Evolutionary conservation across 176 grass and related monocot species (phyloP).

Genomic region (Thinopyrum elongatum): DNA sequence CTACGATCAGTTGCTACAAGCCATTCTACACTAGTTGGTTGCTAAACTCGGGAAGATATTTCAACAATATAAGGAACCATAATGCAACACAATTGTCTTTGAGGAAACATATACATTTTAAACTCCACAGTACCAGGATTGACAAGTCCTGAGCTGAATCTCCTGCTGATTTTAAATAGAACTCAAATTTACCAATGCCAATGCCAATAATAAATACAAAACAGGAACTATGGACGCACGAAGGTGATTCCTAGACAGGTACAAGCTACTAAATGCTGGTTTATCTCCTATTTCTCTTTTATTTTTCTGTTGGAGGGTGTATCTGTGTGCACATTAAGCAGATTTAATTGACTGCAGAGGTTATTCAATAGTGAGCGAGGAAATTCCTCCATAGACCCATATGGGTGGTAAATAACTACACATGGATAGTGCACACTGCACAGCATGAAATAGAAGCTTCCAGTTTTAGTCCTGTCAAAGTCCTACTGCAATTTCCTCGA

Average conservation of each 20-base stretch:
- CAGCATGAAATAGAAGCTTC: neutral
- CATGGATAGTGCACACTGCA: neutral
- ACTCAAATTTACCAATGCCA: neutral
- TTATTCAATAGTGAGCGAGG: neutral
- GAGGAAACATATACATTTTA: conserved; percentile 3
- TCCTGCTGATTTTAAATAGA: neutral
- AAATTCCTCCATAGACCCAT: neutral
- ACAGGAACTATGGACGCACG: neutral
- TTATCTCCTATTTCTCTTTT: neutral
- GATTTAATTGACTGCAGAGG: neutral
- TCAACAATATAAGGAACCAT: conserved; percentile 17
- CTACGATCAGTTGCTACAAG: conserved; percentile 2
- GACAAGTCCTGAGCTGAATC: conserved; percentile 7
- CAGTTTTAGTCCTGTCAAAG: neutral
- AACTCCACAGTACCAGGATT: conserved; percentile 17
- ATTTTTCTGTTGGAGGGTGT: neutral
- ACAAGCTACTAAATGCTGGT: neutral
- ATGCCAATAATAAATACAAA: neutral
- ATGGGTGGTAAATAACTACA: neutral
- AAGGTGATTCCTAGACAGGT: neutral
- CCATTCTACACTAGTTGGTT: neutral
- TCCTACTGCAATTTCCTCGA: neutral
- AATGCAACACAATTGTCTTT: conserved; percentile 10
- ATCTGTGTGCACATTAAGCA: neutral
- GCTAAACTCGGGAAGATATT: neutral